A percentile compares a stretch with the other conserved stretches of the same genome.
These are phyloP conservation scores for Pneumocystis carinii DNA, from an alignment of 1,139 yeast species.

Conservation along the genomic window DNA sequence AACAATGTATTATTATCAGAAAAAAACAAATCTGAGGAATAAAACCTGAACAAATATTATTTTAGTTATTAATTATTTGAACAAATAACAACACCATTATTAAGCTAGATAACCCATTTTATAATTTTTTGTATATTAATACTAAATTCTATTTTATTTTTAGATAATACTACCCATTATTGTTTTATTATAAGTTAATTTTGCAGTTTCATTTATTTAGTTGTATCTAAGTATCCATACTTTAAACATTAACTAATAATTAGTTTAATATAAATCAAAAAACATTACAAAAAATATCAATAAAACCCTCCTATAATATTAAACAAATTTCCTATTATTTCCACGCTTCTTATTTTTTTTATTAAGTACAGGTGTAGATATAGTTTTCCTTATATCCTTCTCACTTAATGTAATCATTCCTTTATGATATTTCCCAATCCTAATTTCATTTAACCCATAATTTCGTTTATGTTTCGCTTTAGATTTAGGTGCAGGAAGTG, in stretches of 20 bases:
- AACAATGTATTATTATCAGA: not conserved
- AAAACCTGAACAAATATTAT: not conserved
- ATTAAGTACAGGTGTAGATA: not conserved
- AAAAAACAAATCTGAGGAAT: not conserved
- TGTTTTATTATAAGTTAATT: not conserved
- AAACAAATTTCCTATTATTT: not conserved
- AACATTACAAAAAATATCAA: not conserved
- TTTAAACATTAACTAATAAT: not conserved
- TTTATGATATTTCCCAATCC: slow-evolving; percentile 32
- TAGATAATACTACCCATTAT: not conserved
- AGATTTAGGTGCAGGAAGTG: not conserved
- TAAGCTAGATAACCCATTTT: not conserved
- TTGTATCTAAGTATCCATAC: not conserved
- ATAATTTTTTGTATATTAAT: not conserved
- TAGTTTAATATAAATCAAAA: not conserved
- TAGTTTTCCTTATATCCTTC: not conserved
- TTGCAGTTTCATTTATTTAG: not conserved
- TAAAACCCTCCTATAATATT: not conserved
- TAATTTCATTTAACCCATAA: slow-evolving; percentile 37
- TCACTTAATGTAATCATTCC: not conserved
- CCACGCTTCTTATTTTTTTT: not conserved
- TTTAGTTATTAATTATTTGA: not conserved
- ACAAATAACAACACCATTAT: not conserved
- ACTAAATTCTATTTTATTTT: not conserved
- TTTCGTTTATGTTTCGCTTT: slow-evolving; percentile 8